Conservation (phyloP, 495 filamentous ascomycete genomes). For the Penicillium riverlandense region DNA sequence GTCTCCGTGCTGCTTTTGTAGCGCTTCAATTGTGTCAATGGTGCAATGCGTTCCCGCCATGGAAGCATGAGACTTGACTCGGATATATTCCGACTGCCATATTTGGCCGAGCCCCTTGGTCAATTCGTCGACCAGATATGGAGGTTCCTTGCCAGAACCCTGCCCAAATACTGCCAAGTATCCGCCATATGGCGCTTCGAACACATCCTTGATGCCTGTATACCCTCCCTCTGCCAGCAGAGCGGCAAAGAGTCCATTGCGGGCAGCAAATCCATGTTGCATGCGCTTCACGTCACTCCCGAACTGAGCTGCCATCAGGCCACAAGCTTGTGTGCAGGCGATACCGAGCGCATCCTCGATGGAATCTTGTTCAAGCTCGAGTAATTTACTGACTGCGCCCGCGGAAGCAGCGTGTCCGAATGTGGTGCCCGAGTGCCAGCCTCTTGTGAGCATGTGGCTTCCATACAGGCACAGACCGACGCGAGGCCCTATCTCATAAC, state of each 20-base stretch:
- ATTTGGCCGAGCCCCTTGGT: conserved; percentile 24
- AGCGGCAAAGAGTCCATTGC: conserved; percentile 35
- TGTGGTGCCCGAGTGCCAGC: conserved; percentile 40
- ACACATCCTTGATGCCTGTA: conserved; percentile 37
- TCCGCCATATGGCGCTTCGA: conserved; percentile 35
- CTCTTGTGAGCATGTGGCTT: conserved; percentile 25
- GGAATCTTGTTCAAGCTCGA: conserved; percentile 16
- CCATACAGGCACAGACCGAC: conserved; percentile 34
- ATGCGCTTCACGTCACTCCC: conserved; percentile 37
- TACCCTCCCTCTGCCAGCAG: conserved; percentile 31
- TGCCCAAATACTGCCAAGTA: conserved; percentile 32
- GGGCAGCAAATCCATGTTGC: conserved; percentile 40
- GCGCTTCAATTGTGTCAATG: conserved; percentile 20
- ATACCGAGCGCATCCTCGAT: conserved; percentile 34
- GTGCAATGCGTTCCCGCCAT: conserved; percentile 26
- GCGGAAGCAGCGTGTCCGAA: conserved; percentile 36
- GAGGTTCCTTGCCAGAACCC: conserved; percentile 21
- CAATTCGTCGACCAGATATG: conserved; percentile 20
- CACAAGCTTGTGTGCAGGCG: conserved; percentile 34
- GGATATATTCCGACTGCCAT: conserved; percentile 32
- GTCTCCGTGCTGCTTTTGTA: conserved; percentile 19
- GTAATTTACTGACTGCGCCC: conserved; percentile 30
- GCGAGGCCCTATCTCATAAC: conserved; percentile 33
- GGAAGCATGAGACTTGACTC: conserved; percentile 33
- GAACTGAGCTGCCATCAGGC: conserved; percentile 38